Base-by-base conservation (phyloP, 257 asterid species). In the Rubia yunnanensis region DNA sequence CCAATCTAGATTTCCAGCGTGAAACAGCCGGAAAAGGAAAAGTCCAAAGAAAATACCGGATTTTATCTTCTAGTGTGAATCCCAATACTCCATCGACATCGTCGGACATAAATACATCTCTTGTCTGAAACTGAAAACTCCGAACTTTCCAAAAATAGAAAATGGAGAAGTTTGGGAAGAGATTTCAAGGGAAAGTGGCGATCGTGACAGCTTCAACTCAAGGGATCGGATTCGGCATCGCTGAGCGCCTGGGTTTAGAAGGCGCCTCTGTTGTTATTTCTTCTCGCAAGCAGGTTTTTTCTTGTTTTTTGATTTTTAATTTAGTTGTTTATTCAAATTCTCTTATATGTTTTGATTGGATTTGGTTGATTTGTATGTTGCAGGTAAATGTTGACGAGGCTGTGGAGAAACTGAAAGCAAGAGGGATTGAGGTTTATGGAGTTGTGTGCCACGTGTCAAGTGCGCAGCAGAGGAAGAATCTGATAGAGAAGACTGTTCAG, bases 151-250 rank as follows among this genome's bases (percentile, higher is more conserved):
- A 6, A 24, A 30, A 22, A 56, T 20, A 23, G 28, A 53, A 53
- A 2, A 66, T 71, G 76, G 73, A 31, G 73, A 77, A 79, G 48
- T 69, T 79, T 2, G 88, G 92, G 15, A 78, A 67, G 76, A 81
- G 96, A 80, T 87, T 89, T 72, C 74, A 71, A 65, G 96, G 91
- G 10, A 92, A 92, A 77, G 96, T 92, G 28, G 89, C 85, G 23
- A 84, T 92, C 7, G 84, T 92, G 35, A 89, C 98, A 10, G 96
- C 96, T 77, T 88, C 98, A n/a, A 88, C 98, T 53, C 96, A 88
- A 78, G 96, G 98, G 60, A 92, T 92, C 71, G 98, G 96, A 65
- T 85, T 85, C 76, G 82, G 71, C 68, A 87, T 92, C 66, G 98
- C 98, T 17, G 91, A 82, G 74, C 88, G 98, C 5, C 89, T 92